Evolutionary conservation across 768 basidiomycete genomes (phyloP), one percentile per base, ranked within the genome.

Genomic region (Boletus edulis): DNA sequence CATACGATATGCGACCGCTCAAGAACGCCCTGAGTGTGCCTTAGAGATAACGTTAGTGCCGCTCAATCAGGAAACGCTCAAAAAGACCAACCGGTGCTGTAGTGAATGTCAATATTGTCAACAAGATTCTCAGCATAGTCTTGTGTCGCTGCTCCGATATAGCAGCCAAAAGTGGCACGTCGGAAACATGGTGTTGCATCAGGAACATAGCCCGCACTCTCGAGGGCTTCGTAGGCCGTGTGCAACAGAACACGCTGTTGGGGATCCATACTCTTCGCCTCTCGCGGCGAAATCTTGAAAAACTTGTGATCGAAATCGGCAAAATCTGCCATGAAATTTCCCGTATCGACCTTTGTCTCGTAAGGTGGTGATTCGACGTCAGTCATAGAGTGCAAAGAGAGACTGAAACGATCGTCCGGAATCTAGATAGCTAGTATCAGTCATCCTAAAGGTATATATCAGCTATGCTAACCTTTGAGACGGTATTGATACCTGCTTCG

Each of bases 241-340:
- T 85, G 86, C 15, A 90, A 75, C 5, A 90, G 72, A 34, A 90
- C 60, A 5, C 88, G 79, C 58, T 89, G 87, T 59, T 89, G 87
- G 8, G 89, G 87, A 62, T 89, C 86, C 86, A 89, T 89, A 66
- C 75, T 81, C 56, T 73, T 81, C 14, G 89, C 87, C 68, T 90
- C 88, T 6, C 88, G 80, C 2, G 89, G 87, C 39, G 83, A 86
- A 43, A 88, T 80, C 40, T 79, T 82, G 75, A 90, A 91, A 64
- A 88, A 87, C 65, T 71, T 74, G 64, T 87, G 75, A 65, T 91
- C 89, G 61, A 90, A 90, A 46, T 75, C 73, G 57, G 81, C 82
- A 29, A 76, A 72, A 40, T 77, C 75, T 18, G 76, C 68, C 48
- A 90, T 66, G 64, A 90, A 91, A 65, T 89, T 87, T 24, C 85